Evolutionary conservation across 2,329 filamentous ascomycete genomes (phyloP).

Genomic region (Coniochaeta sp.): DNA sequence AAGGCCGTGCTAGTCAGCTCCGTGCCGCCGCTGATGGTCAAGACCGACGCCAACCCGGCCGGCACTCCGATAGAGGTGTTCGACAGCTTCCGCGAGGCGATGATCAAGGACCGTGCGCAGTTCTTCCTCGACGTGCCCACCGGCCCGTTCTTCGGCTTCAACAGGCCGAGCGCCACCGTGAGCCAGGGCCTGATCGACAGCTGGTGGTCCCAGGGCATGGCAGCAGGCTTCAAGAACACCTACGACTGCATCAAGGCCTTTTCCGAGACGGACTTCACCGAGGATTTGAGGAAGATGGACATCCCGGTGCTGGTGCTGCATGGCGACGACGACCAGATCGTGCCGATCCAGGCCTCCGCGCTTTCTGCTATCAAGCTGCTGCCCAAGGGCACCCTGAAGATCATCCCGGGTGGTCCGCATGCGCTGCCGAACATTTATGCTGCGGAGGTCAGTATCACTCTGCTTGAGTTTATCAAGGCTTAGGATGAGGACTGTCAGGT

Average conservation of each 20-base stretch:
- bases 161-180: constrained; percentile 9
- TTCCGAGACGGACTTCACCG: constrained; percentile 31
- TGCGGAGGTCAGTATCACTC: constrained; percentile 25
- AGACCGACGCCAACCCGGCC: constrained; percentile 22
- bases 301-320: constrained; percentile 30
- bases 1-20: constrained; percentile 30
- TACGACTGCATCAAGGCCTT: constrained; percentile 32
- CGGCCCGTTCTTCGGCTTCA: constrained; percentile 56
- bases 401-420: constrained; percentile 29
- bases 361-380: constrained; percentile 21
- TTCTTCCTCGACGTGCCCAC: constrained; percentile 63
- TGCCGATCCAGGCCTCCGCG: constrained; percentile 19
- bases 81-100: constrained; percentile 26
- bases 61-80: constrained; percentile 27
- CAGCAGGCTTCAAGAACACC: constrained; percentile 24
- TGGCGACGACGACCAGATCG: constrained; percentile 31
- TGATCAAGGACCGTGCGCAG: constrained; percentile 42
- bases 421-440: constrained; percentile 22
- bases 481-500: not conserved
- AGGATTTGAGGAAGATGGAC: constrained; percentile 28
- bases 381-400: constrained; percentile 26
- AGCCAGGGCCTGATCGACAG: constrained; percentile 26
- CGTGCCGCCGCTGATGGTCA: constrained; percentile 26
- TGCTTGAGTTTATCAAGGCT: constrained; percentile 22
- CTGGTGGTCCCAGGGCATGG: constrained; percentile 32